phyloP scores from a whole-genome alignment of 1,284 basidiomycete species.

The Cryptococcus sp. region DNA sequence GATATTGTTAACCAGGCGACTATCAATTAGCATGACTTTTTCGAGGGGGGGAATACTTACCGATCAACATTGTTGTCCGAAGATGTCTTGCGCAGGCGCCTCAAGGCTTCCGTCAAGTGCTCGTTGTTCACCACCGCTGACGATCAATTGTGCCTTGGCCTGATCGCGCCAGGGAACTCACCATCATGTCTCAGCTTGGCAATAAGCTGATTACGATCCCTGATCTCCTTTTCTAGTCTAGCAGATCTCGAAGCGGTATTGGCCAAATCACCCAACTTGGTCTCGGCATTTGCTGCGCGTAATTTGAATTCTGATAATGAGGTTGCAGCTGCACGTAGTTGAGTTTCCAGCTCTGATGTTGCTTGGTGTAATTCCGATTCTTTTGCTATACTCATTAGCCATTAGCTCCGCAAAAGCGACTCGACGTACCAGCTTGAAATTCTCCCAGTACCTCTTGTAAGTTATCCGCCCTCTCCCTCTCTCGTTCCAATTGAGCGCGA shows the following conservation, averaged over 20 bases:
- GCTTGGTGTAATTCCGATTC: conserved; percentile 61
- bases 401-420: no score
- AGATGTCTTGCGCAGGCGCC: conserved; percentile 77
- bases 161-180: conserved; percentile 43
- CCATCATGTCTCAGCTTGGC: conserved; percentile 93
- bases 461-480: conserved; percentile 73
- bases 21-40: conserved; percentile 11
- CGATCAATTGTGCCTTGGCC: conserved; percentile 7
- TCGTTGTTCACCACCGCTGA: conserved; percentile 95
- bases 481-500: conserved; percentile 59
- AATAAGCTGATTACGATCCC: conserved; percentile 88
- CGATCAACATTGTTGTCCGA: conserved; percentile 85
- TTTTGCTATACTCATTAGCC: conserved; percentile 46
- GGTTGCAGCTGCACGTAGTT: conserved; percentile 64
- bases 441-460: conserved; percentile 90
- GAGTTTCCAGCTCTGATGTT: conserved; percentile 72
- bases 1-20: conserved; percentile 90
- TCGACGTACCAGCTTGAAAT: conserved; percentile 87
- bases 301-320: conserved; percentile 79
- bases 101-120: conserved; percentile 94
- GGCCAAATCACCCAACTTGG: conserved; percentile 65
- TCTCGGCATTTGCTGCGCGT: conserved; percentile 76
- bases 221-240: conserved; percentile 79
- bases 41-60: conserved; percentile 21
- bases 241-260: conserved; percentile 62